Conservation (phyloP, 495 filamentous ascomycete species). For the Jackrogersella minutella region DNA sequence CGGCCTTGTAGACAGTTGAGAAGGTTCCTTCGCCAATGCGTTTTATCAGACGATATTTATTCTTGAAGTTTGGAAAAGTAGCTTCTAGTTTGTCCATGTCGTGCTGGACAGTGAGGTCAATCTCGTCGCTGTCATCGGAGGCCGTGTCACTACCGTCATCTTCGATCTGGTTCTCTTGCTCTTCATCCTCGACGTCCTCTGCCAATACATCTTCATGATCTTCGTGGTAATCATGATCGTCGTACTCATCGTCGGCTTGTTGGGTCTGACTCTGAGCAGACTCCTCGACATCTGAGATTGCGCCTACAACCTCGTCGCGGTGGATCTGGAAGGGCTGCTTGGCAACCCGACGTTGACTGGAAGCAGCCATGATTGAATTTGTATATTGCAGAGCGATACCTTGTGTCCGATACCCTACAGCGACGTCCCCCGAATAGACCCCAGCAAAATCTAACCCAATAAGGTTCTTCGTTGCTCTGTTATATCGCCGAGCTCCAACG, state of each 20-base stretch:
- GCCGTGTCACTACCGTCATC: constrained; percentile 53
- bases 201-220: constrained; percentile 25
- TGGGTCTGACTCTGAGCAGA: constrained; percentile 30
- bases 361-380: constrained; percentile 19
- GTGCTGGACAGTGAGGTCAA: constrained; percentile 76
- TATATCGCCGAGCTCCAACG: background rate
- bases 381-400: background rate
- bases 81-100: constrained; percentile 88
- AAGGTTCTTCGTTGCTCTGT: background rate
- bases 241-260: constrained; percentile 34
- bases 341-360: constrained; percentile 25
- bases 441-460: background rate
- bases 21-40: constrained; percentile 98
- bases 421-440: background rate
- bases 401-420: background rate
- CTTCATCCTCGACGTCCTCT: constrained; percentile 48
- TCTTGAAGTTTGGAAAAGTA: constrained; percentile 81
- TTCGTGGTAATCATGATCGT: constrained; percentile 38
- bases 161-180: constrained; percentile 55
- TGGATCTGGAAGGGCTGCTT: constrained; percentile 53
- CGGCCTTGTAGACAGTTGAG: constrained; percentile 97
- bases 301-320: constrained; percentile 43
- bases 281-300: constrained; percentile 35
- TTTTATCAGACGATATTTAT: constrained; percentile 89
- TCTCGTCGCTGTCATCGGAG: constrained; percentile 65